Evolutionary conservation across 2,329 filamentous ascomycete species (phyloP), one percentile per base, ranked within the genome.

Genomic region (Epichloe baconii): DNA sequence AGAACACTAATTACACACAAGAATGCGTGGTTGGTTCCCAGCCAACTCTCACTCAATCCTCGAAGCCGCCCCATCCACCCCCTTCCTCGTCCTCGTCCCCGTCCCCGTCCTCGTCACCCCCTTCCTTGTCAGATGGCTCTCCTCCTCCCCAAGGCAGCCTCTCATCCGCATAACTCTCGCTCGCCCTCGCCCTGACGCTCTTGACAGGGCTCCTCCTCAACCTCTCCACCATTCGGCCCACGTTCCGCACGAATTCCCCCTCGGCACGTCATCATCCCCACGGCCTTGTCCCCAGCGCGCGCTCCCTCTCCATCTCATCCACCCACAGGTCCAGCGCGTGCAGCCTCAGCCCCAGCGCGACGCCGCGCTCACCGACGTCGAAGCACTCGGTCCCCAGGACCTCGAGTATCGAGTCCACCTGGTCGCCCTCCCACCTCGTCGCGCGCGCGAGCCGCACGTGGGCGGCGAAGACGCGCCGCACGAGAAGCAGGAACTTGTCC

Each of bases 291-390:
- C 60, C 61, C 11, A 81, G 58, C 37, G 78, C 72, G 49, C 82
- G 78, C 36, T 81, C 78, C 62, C 82, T 83, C 67, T 90, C 86
- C 60, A 90, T 68, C 74, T 96, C 90, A 66, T 97, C 93, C 8
- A 95, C 78, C 80, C 86, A 97, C 50, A 97, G 78, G 70, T 98
- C 93, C 56, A 95, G 68, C 14, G 90, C 78, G 68, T 98, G 93
- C 66, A 95, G 82, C 55, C 88, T 73, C 65, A 98, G 64, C 0
- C 93, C 93, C 59, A 93, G 86, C 0, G 91, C 86, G 1, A 94
- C 79, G 60, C 79, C 82, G 59, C 63, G 61, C 1, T 66, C 64
- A 37, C 65, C 64, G 36, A 55, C 54, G 36, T 69, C 66, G 19
- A 71, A 64, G 42, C 65, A 66, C 35, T 58, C 64, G 47, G 60